A percentile compares a stretch with the other conserved stretches of the same genome.
Evolutionary conservation across 2,329 filamentous ascomycete genomes (phyloP).

Genomic region (Fusarium ramigenum): DNA sequence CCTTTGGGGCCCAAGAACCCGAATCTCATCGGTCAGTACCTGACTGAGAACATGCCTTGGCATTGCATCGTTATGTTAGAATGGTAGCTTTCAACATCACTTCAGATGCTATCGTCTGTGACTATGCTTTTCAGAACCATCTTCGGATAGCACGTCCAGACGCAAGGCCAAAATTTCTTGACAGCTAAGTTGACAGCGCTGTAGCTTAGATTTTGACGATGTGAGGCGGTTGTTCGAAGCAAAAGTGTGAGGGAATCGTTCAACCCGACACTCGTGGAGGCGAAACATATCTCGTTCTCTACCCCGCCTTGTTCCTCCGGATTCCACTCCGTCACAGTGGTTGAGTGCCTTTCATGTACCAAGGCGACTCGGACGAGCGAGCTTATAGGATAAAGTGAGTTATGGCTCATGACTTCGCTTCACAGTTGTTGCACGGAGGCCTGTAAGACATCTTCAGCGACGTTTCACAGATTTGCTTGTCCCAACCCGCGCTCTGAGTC

Average conservation of each 20-base stretch:
- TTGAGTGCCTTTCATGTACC: slow-evolving; percentile 1
- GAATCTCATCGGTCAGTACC: slow-evolving; percentile 26
- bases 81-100: neutral
- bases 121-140: neutral
- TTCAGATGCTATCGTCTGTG: neutral
- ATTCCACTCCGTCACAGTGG: slow-evolving; percentile 1
- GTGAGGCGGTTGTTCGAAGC: slow-evolving; percentile 29
- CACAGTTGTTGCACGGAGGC: slow-evolving; percentile 31
- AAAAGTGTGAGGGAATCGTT: slow-evolving; percentile 28
- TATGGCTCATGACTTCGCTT: slow-evolving; percentile 41
- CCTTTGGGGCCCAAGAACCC: slow-evolving; percentile 11
- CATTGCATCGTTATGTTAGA: neutral
- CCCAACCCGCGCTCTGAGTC: slow-evolving; percentile 18
- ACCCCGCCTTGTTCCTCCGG: slow-evolving; percentile 25
- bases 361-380: slow-evolving; percentile 7
- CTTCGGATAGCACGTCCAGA: neutral
- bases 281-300: slow-evolving; percentile 20
- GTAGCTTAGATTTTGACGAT: slow-evolving; percentile 15
- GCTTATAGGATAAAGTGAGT: slow-evolving; percentile 11
- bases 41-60: neutral
- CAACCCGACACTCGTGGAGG: slow-evolving; percentile 30
- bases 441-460: slow-evolving; percentile 35
- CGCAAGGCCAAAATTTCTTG: neutral
- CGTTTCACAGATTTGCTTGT: slow-evolving; percentile 27
- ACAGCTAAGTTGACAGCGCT: slow-evolving; percentile 2